A percentile compares a stretch with the other conserved stretches of the same genome.
Conservation (phyloP, 352 stramenopile species). For the Detonula confervacea region DNA sequence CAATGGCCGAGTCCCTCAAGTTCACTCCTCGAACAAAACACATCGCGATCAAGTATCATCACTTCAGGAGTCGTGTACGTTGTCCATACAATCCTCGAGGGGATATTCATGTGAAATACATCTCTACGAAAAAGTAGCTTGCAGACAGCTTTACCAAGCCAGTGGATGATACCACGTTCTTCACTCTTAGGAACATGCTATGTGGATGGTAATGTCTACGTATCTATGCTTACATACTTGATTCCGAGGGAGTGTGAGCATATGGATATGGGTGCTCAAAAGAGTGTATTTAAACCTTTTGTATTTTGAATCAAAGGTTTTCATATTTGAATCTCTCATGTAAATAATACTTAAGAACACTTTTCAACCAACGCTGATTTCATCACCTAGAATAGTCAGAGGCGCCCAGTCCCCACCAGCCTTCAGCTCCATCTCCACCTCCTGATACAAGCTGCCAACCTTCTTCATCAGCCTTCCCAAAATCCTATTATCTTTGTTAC, state of each 20-base stretch:
- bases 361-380: too few relatives aligned
- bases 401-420: constrained; percentile 6
- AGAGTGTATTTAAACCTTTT: too few relatives aligned
- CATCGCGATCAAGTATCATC: constrained; percentile 8
- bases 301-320: too few relatives aligned
- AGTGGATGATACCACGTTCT: background rate
- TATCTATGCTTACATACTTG: background rate
- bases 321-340: too few relatives aligned
- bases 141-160: constrained; percentile 1
- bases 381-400: too few relatives aligned
- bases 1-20: background rate
- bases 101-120: background rate
- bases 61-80: background rate
- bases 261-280: too few relatives aligned
- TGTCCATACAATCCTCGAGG: background rate
- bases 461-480: constrained; percentile 25
- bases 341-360: too few relatives aligned
- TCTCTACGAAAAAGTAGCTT: background rate
- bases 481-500: constrained; percentile 1
- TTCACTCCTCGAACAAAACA: constrained; percentile 8
- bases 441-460: too few relatives aligned
- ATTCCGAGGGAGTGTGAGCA: constrained; percentile 12
- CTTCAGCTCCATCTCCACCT: constrained; percentile 8
- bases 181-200: background rate
- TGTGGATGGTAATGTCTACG: constrained; percentile 1